These are phyloP conservation scores for Oldenlandia corymbosa DNA, from an alignment of 257 asterid species.

Conservation along the genomic window DNA sequence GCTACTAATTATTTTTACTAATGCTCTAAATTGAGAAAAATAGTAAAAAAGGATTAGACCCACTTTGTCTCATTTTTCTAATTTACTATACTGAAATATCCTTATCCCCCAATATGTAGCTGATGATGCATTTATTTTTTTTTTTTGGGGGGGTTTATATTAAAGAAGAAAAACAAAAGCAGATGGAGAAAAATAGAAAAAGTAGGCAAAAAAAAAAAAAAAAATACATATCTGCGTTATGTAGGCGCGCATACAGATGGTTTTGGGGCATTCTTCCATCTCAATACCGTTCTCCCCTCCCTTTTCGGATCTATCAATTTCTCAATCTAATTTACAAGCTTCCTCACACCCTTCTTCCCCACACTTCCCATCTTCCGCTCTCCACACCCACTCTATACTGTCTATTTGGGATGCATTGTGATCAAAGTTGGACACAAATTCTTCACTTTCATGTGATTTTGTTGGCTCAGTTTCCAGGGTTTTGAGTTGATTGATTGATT, in stretches of 20 bases:
- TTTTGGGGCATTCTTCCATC: conserved; percentile 18
- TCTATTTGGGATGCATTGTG: neutral
- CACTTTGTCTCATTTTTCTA: too few relatives aligned
- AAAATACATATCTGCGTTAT: neutral
- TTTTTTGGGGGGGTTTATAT: too few relatives aligned
- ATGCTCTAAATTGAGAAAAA: too few relatives aligned
- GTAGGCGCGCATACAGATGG: conserved; percentile 20
- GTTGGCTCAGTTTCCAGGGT: conserved; percentile 3
- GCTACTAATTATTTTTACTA: too few relatives aligned
- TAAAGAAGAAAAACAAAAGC: too few relatives aligned
- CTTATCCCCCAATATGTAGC: too few relatives aligned
- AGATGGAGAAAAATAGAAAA: neutral
- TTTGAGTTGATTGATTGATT: neutral
- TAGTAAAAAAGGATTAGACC: too few relatives aligned
- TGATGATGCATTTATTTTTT: too few relatives aligned
- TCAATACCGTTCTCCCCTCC: conserved; percentile 9
- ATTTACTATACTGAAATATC: too few relatives aligned
- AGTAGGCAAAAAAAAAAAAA: neutral
- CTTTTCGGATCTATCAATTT: conserved; percentile 19
- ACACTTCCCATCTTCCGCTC: neutral
- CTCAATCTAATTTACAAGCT: neutral
- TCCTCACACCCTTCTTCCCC: neutral
- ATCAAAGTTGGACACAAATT: neutral
- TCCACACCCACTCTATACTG: conserved; percentile 2
- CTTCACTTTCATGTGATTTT: neutral